Base-by-base conservation (phyloP, 2,329 filamentous ascomycete genomes). In the Pezicula rhizophila region DNA sequence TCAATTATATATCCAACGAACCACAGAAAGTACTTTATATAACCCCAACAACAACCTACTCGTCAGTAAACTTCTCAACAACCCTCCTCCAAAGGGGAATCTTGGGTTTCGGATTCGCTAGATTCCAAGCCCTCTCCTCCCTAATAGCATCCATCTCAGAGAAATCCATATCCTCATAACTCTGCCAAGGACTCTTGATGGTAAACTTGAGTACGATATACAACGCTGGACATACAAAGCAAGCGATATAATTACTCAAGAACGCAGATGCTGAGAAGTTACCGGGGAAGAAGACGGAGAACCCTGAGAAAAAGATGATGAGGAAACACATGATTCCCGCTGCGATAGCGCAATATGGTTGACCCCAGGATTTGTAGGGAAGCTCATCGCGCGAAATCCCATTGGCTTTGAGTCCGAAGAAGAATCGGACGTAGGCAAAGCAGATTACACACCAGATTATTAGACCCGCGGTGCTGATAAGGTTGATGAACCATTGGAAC, bases 401-500 rank as follows among this genome's bases (percentile, higher is more conserved):
- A 56, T 80, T 79, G 2, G 66, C 69, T 45, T 66, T 63, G 50
- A 84, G 68, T 11, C 74, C 78, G 23, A 72, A 69, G 70, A 78
- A 77, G 67, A 85, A 85, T 11, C 75, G 74, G 43, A 85, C 65
- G 64, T 85, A 80, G 61, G 78, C 82, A 48, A 75, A 54, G 60
- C 70, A 75, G 65, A 85, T 84, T 61, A 77, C 76, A 12, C 76
- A 72, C 84, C 84, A 87, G 37, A 75, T 79, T 58, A 85, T 82
- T 62, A 86, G 79, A 7, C 80, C 82, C 7, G 79, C 80, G 14
- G 82, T 79, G 49, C 80, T 77, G 18, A 76, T 82, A 53, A 87
- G 78, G 67, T 84, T 84, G 58, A 87, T 73, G 43, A 87, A 72
- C 83, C 83, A 88, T 71, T 77, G 73, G 67, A 87, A 87, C 20